These are phyloP conservation scores for Physcomitrellopsis africana DNA, from an alignment of 225 moss, liverwort and hornwort genomes.

Conservation along the genomic window DNA sequence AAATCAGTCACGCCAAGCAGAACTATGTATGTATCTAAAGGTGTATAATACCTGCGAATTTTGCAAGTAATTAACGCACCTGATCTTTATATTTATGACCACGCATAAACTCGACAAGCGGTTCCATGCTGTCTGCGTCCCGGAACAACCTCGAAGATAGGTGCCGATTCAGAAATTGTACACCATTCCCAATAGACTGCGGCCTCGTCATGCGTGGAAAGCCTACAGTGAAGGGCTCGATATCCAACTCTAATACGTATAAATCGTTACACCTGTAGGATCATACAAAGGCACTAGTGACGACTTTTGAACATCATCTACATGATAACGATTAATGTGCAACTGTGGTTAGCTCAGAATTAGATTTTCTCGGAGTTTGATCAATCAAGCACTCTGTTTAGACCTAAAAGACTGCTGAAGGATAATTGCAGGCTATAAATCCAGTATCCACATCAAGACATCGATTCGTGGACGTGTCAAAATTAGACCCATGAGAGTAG, in stretches of 20 bases:
- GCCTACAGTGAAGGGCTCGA: slow-evolving; percentile 83
- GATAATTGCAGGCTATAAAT: not conserved
- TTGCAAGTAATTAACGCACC: slow-evolving; percentile 29
- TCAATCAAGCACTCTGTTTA: not conserved
- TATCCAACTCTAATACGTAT: slow-evolving; percentile 85
- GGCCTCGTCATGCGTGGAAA: slow-evolving; percentile 91
- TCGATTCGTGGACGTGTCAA: not conserved
- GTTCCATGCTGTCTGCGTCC: slow-evolving; percentile 71
- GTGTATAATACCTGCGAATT: not conserved
- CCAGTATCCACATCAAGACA: not conserved
- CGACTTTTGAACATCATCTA: slow-evolving; percentile 1
- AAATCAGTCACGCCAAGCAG: not conserved
- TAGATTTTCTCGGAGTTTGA: not conserved
- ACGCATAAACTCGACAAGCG: slow-evolving; percentile 79
- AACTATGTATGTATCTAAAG: not conserved
- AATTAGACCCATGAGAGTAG: not conserved
- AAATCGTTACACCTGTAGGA: slow-evolving; percentile 40
- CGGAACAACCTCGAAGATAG: slow-evolving; percentile 80
- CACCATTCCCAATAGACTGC: slow-evolving; percentile 83
- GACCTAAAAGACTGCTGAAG: not conserved
- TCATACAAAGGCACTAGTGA: not conserved
- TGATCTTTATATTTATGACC: slow-evolving; percentile 72
- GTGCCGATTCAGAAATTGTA: slow-evolving; percentile 91
- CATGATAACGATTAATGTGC: not conserved
- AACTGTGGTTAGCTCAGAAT: not conserved